These are phyloP conservation scores for Penicillium pancosmium DNA, from an alignment of 495 filamentous ascomycete genomes.

Conservation along the genomic window DNA sequence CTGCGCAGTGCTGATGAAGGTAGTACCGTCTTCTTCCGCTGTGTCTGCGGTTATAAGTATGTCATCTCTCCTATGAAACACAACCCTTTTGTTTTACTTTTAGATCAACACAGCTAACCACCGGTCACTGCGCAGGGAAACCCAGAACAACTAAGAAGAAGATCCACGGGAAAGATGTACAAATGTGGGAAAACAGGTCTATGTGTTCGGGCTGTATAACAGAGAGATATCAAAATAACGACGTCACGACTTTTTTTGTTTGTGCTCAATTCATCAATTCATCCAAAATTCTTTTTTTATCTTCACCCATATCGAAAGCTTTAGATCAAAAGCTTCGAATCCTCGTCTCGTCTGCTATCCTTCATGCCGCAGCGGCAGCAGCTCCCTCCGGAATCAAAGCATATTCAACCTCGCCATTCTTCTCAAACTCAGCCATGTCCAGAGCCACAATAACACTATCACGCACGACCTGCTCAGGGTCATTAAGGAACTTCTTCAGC, in stretches of 20 bases:
- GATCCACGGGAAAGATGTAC: constrained; percentile 22
- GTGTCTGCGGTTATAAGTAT: constrained; percentile 84
- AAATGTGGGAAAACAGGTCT: constrained; percentile 24
- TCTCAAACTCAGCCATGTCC: constrained; percentile 98
- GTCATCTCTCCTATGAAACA: constrained; percentile 25
- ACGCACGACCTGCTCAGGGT: constrained; percentile 88
- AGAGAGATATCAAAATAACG: constrained; percentile 35
- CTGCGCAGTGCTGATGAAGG: constrained; percentile 94
- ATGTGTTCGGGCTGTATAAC: constrained; percentile 35
- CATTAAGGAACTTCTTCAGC: constrained; percentile 80
- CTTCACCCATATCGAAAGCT: not conserved
- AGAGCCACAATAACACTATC: constrained; percentile 94
- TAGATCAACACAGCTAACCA: constrained; percentile 20
- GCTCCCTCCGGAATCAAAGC: constrained; percentile 73
- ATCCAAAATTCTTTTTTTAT: not conserved
- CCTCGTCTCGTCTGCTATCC: not conserved
- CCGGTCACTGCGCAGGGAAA: constrained; percentile 35
- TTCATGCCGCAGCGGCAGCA: constrained; percentile 40
- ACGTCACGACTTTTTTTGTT: constrained; percentile 31
- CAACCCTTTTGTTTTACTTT: not conserved
- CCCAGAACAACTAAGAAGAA: constrained; percentile 41
- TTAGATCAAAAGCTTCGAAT: too few relatives aligned
- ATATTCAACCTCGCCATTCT: constrained; percentile 85
- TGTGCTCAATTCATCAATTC: constrained; percentile 20
- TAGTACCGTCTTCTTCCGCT: constrained; percentile 84